These are phyloP conservation scores for Colletotrichum caudatum DNA, from an alignment of 2,329 filamentous ascomycete species.

Conservation along the genomic window DNA sequence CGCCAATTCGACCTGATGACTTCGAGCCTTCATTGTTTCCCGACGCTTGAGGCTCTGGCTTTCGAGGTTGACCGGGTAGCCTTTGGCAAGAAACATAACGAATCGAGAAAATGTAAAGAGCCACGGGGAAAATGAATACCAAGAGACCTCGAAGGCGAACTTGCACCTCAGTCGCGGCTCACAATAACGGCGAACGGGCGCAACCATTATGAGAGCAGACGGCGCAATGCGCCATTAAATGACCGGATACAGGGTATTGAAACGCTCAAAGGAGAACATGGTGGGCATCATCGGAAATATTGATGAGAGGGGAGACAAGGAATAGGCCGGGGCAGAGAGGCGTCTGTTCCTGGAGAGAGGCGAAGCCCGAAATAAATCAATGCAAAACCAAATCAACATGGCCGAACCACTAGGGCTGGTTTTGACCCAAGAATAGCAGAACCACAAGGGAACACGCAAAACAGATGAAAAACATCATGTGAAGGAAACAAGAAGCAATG, in stretches of 20 bases:
- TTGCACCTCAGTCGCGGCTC: conserved; percentile 11
- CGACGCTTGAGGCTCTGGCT: not conserved
- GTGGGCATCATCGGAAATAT: not conserved
- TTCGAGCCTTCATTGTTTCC: not conserved
- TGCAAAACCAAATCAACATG: not conserved
- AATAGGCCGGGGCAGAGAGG: not conserved
- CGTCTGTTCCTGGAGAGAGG: not conserved
- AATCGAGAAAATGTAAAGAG: not conserved
- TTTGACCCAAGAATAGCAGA: not conserved
- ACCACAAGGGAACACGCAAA: not conserved
- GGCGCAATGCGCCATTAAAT: conserved; percentile 3
- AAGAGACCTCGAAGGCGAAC: not conserved
- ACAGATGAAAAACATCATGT: not conserved
- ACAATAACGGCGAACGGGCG: not conserved
- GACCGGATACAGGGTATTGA: not conserved
- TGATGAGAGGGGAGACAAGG: not conserved
- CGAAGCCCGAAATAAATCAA: conserved; percentile 12
- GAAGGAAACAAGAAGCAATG: not conserved
- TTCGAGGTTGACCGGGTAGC: not conserved
- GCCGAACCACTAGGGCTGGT: not conserved
- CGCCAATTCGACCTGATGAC: not conserved
- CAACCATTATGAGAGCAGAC: not conserved
- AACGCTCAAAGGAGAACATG: not conserved
- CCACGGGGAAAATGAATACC: not conserved
- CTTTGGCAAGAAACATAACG: not conserved